Percentiles rank a stretch among this genome's conserved stretches.
These are phyloP conservation scores for Phenoliferia sp. DNA, from an alignment of 1,284 basidiomycete genomes.

Conservation along the genomic window DNA sequence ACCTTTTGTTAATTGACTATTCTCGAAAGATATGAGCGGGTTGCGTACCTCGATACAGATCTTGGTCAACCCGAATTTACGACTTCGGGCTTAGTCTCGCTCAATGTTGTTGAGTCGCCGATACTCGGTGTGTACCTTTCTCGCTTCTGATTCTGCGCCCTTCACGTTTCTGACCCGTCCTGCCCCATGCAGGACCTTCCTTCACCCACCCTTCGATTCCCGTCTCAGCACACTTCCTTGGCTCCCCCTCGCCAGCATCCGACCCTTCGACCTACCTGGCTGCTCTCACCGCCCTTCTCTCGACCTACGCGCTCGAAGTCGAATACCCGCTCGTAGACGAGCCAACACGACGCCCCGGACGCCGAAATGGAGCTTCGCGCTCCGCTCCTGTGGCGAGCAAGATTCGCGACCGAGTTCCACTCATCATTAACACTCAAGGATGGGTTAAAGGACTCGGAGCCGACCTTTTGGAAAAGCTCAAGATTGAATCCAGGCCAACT, in stretches of 20 bases:
- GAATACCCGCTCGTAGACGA: constrained; percentile 48
- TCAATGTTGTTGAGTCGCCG: constrained; percentile 65
- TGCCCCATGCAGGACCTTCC: constrained; percentile 58
- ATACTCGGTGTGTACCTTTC: constrained; percentile 57
- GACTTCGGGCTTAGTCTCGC: constrained; percentile 73
- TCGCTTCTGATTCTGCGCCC: background rate
- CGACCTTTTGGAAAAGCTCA: constrained; percentile 67
- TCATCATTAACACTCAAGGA: constrained; percentile 93
- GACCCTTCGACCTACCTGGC: constrained; percentile 75
- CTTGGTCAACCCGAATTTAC: constrained; percentile 92
- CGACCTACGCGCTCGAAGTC: constrained; percentile 66
- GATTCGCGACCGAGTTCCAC: constrained; percentile 48
- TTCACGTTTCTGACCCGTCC: constrained; percentile 1
- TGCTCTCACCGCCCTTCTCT: constrained; percentile 62
- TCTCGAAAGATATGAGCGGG: constrained; percentile 55
- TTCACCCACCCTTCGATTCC: constrained; percentile 76
- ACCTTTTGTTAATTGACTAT: background rate
- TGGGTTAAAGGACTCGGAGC: constrained; percentile 93
- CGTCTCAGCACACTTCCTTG: constrained; percentile 73
- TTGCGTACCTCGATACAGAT: constrained; percentile 89
- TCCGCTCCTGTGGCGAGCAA: constrained; percentile 5
- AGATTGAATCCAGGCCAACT: constrained; percentile 60
- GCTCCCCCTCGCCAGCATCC: constrained; percentile 69
- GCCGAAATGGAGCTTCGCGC: background rate
- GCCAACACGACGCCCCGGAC: background rate